Base-by-base conservation (phyloP, 208 protist species). In the Leishmania aethiopica region DNA sequence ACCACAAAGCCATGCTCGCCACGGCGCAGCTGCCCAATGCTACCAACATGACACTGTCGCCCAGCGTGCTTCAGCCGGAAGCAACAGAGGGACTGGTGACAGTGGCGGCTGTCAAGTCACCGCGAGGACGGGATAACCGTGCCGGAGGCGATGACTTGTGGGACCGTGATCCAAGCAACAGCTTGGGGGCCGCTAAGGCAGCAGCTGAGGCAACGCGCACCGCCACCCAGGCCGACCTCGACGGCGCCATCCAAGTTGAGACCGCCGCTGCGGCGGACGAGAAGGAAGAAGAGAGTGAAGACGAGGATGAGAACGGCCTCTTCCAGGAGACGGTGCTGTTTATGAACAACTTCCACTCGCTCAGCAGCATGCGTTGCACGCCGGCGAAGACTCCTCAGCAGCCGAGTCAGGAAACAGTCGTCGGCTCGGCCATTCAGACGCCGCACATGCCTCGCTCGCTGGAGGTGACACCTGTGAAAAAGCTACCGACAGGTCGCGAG, bases 241-340 rank as follows among this genome's bases (percentile, higher is more conserved):
- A 7, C 55, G 22, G 51, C 55, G 19, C 25, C 40, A 25, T 51
- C 37, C 40, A 42, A 28, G 53, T 25, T 64, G 53, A 40, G 35
- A 51, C 10, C 13, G 19, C 53, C 37, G 28, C 40, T 7, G 37
- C 49, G 25, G 57, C 19, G 53, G 71, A 22, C 6, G n/a, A 25
- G 47, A 25, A 77, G 51, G 57, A 71, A 3, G 66, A 67, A 42
- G 83, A 86, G 74, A 86, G 83, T 53, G 83, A 82, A 66, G 83
- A 86, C 59, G 83, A 86, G 78, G 83, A 86, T 77, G 83, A 86
- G 64, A 67, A 74, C 35, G 75, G 83, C 55, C 75, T 86, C 64
- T 86, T 86, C 37, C 83, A 80, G n/a, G 83, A 86, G 75, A 86
- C 83, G 49, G 83, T 86, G 66, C 74, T 86, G n/a, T 80, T 86